Evolutionary conservation across 352 stramenopile species (phyloP).

Genomic region (Globisporangium rhizosaccharum): DNA sequence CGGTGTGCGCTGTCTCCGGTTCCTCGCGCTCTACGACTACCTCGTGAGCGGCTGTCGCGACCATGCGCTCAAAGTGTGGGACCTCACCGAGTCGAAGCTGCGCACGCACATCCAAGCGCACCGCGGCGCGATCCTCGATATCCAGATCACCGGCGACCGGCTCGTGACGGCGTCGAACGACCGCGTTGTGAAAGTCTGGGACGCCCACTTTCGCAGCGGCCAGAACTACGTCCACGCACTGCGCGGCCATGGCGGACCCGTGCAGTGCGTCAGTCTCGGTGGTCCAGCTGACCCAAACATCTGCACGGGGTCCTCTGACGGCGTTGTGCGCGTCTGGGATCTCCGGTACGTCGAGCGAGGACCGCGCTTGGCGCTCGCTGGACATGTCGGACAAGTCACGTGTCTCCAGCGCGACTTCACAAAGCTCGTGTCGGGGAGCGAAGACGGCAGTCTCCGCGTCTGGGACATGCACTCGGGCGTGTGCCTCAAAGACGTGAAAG

Average conservation of each 20-base stretch:
- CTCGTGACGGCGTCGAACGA: conserved; percentile 74
- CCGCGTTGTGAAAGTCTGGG: conserved; percentile 74
- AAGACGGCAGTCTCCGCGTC: conserved; percentile 64
- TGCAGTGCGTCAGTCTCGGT: conserved; percentile 63
- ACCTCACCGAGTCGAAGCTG: conserved; percentile 43
- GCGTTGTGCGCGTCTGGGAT: conserved; percentile 78
- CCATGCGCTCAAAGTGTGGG: conserved; percentile 66
- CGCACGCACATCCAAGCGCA: conserved; percentile 57
- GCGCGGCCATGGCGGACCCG: conserved; percentile 54
- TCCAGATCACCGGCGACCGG: conserved; percentile 67
- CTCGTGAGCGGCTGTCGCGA: conserved; percentile 53
- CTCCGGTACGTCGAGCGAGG: conserved; percentile 69
- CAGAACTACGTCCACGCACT: conserved; percentile 51
- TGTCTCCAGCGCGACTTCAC: conserved; percentile 77
- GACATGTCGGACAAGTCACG: conserved; percentile 49
- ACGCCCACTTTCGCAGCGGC: conserved; percentile 54
- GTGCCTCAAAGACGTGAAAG: conserved; percentile 50
- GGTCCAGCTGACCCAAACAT: conserved; percentile 73
- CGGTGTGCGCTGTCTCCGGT: conserved; percentile 47
- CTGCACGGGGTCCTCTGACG: conserved; percentile 68
- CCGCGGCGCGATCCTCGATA: conserved; percentile 42
- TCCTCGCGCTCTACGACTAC: conserved; percentile 54
- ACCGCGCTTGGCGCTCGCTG: conserved; percentile 47
- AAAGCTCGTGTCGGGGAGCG: conserved; percentile 68
- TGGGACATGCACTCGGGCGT: conserved; percentile 80